Base-by-base conservation (phyloP, 1,284 basidiomycete species). In the Cutaneotrichosporon curvatum region DNA sequence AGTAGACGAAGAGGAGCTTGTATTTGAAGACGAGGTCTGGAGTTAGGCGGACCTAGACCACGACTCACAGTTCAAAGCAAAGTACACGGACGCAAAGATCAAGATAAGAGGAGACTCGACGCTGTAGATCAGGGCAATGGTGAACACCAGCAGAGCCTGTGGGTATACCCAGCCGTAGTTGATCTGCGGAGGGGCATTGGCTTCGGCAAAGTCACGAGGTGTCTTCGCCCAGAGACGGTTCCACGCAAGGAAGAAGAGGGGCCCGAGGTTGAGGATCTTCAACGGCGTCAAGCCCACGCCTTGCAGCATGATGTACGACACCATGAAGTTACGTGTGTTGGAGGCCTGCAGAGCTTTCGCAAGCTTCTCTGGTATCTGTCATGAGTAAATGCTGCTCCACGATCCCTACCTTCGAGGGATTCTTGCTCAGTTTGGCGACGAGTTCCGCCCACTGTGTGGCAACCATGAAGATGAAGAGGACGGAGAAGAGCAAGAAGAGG, bases 101-200 rank as follows among this genome's bases (percentile, higher is more conserved):
- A 95, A 78, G 61, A 98, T 95, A 48, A 95, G 77, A 0, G 94
- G 94, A 53, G 91, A 87, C 10, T 95, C 87, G 55, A 98, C 85
- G 65, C 88, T 91, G 75, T 97, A 98, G 20, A 95, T 77, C 58
- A 98, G 75, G 19, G 87, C 91, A 63, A 98, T 85, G 45, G 91
- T 87, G 71, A 97, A 98, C 60, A 98, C 83, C 36, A 98, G 78
- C 50, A 98, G 86, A 2, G 91, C 87, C 65, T 95, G 90, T 0
- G 92, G 92, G 65, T 96, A 94, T 8, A 94, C 85, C 59, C 70
- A 71, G 46, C 91, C 91, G 58, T 95, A 92, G 69, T 95, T 91
- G 68, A 97, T 85, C 81, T 89, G 87, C 0, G 94, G 91, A 11
- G 94, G 92, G 0, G 90, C 88, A 62, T 97, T 95, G n/a, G 95